Conservation (phyloP, 441 rosid species). For the Monsonia emarginata region DNA sequence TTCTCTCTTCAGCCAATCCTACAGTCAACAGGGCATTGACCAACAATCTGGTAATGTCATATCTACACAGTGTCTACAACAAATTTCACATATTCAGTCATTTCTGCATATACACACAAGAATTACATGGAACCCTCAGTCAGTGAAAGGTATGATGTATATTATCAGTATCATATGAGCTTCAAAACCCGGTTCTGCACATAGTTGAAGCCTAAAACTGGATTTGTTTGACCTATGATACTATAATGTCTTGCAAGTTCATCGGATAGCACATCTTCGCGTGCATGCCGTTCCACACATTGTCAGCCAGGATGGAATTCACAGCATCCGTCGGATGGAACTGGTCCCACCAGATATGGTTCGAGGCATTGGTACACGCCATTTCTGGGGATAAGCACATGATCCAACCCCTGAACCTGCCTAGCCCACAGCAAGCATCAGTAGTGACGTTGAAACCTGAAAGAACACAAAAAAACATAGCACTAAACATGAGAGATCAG, state of each 20-base stretch:
- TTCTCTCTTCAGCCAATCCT: neutral
- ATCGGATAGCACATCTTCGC: conserved; percentile 69
- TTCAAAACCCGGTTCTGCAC: neutral
- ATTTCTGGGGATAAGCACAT: conserved; percentile 65
- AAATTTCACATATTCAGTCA: neutral
- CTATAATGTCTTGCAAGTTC: conserved; percentile 49
- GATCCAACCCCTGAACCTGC: conserved; percentile 73
- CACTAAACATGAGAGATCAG: neutral
- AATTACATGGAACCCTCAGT: neutral
- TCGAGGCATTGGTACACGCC: conserved; percentile 62
- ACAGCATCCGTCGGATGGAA: conserved; percentile 81
- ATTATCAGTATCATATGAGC: neutral
- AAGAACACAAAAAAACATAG: neutral
- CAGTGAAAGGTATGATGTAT: no score
- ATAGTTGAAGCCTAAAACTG: neutral
- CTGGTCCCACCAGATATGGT: conserved; percentile 84
- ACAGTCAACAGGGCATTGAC: neutral
- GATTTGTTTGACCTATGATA: conserved; percentile 5
- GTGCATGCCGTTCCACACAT: conserved; percentile 69
- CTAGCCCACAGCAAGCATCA: conserved; percentile 80
- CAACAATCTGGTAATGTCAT: conserved; percentile 7
- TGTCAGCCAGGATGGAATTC: conserved; percentile 73
- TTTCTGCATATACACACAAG: neutral
- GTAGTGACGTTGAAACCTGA: conserved; percentile 62
- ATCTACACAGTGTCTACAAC: neutral